Percentiles rank a stretch among this genome's conserved stretches.
Conservation (phyloP, 164 flowering plant species). For the Dillenia turbinata region DNA sequence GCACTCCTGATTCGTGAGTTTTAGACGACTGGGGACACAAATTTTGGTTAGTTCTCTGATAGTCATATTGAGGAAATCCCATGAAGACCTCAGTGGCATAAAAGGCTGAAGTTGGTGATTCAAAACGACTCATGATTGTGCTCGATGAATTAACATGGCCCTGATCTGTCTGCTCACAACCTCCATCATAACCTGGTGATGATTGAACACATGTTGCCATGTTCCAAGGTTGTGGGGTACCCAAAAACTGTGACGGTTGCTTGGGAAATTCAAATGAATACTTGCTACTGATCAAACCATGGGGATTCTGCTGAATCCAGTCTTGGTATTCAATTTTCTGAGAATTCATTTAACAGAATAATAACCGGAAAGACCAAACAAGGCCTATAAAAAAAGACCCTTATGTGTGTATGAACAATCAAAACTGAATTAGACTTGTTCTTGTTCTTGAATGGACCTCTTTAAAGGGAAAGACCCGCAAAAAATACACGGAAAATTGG, state of each 20-base stretch:
- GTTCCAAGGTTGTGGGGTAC: constrained; percentile 26
- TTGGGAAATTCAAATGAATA: constrained; percentile 18
- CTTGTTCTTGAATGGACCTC: neutral
- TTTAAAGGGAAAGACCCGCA: constrained; percentile 7
- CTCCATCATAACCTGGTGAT: constrained; percentile 17
- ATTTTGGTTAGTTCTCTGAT: constrained; percentile 18
- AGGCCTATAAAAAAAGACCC: neutral
- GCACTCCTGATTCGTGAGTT: constrained; percentile 18
- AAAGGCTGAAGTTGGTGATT: constrained; percentile 45
- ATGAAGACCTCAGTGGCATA: constrained; percentile 44
- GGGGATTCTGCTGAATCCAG: constrained; percentile 20
- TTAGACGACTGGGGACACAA: constrained; percentile 19
- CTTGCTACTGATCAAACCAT: constrained; percentile 14
- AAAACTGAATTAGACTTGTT: constrained; percentile 3
- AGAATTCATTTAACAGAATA: constrained; percentile 38
- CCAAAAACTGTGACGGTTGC: constrained; percentile 17
- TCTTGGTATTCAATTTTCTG: constrained; percentile 29
- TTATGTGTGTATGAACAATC: neutral
- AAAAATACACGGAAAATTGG: constrained; percentile 7
- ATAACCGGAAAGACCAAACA: constrained; percentile 1
- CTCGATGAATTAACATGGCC: constrained; percentile 20
- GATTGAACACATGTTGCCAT: constrained; percentile 21
- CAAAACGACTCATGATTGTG: constrained; percentile 29
- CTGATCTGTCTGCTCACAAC: constrained; percentile 16
- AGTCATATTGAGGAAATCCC: constrained; percentile 37